These are phyloP conservation scores for Selaginella moellendorffii DNA, from an alignment of 75 land plant genomes.

Conservation along the genomic window DNA sequence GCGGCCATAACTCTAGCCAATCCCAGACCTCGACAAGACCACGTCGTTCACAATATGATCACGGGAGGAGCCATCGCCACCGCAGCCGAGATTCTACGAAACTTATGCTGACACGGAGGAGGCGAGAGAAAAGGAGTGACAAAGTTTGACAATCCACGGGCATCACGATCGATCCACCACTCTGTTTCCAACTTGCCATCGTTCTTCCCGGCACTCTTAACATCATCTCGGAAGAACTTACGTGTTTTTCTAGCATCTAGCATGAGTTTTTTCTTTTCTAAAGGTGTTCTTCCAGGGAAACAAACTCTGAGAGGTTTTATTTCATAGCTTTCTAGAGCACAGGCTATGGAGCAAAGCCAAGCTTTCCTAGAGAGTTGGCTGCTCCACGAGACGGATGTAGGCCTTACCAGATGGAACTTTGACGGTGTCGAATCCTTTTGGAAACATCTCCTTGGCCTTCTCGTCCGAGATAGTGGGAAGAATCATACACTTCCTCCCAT, in stretches of 20 bases:
- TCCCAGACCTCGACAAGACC: slow-evolving; percentile 31
- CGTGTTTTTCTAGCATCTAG: too few relatives aligned
- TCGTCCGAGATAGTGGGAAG: neutral
- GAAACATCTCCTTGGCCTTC: neutral
- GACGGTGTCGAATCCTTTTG: slow-evolving; percentile 1
- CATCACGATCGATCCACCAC: too few relatives aligned
- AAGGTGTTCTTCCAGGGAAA: too few relatives aligned
- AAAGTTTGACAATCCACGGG: too few relatives aligned
- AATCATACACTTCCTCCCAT: neutral
- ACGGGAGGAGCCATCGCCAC: slow-evolving; percentile 61
- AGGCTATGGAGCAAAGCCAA: too few relatives aligned
- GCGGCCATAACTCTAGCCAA: slow-evolving; percentile 37
- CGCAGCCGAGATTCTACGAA: slow-evolving; percentile 43
- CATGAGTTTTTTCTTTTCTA: too few relatives aligned
- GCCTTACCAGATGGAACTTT: neutral
- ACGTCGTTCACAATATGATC: slow-evolving; percentile 41
- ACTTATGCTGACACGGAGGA: slow-evolving; percentile 41
- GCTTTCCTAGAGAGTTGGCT: neutral
- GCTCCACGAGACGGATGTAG: neutral
- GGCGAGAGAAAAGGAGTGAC: too few relatives aligned
- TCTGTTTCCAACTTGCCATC: too few relatives aligned
- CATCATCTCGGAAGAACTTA: too few relatives aligned
- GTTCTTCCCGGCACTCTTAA: too few relatives aligned
- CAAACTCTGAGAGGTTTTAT: too few relatives aligned
- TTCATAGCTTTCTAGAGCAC: too few relatives aligned